Evolutionary conservation across 1,284 basidiomycete species (phyloP).

Genomic region (Microstroma glucosiphilum): DNA sequence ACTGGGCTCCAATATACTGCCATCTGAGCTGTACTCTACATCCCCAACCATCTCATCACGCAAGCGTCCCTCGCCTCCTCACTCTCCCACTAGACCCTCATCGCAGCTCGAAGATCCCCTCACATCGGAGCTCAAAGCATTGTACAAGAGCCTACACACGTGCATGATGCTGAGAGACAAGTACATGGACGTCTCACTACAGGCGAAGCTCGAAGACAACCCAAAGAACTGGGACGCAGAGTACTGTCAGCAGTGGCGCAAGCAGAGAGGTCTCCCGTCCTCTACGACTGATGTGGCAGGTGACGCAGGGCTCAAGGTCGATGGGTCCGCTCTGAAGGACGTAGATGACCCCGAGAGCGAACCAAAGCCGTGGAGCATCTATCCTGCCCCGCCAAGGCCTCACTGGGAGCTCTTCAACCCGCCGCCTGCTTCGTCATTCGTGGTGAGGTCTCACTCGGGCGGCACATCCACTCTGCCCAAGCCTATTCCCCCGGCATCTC

Average conservation of each 20-base stretch:
- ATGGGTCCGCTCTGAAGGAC: constrained; percentile 30
- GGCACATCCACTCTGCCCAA: constrained; percentile 39
- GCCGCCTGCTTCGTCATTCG: constrained; percentile 35
- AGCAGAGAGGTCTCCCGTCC: constrained; percentile 1
- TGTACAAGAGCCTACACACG: constrained; percentile 40
- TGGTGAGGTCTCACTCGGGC: constrained; percentile 12
- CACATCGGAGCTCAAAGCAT: constrained; percentile 35
- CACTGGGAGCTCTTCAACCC: constrained; percentile 50
- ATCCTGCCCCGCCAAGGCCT: constrained; percentile 47
- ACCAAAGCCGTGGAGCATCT: constrained; percentile 48
- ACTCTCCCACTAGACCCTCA: constrained; percentile 12
- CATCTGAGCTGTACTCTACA: background rate
- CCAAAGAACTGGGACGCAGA: constrained; percentile 51
- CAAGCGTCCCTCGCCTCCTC: background rate
- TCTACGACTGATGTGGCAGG: background rate
- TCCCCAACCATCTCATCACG: background rate
- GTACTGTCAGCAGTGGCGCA: constrained; percentile 25
- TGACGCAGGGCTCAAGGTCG: constrained; percentile 29
- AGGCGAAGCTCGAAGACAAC: constrained; percentile 44
- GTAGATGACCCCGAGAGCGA: constrained; percentile 12
- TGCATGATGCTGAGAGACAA: constrained; percentile 47
- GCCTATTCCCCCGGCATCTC: constrained; percentile 44
- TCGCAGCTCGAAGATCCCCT: constrained; percentile 16
- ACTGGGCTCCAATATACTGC: background rate
- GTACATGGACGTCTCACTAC: constrained; percentile 46